A percentile compares a stretch with the other conserved stretches of the same genome.
phyloP scores from a whole-genome alignment of 768 basidiomycete genomes.

The Hysterangium stoloniferum region DNA sequence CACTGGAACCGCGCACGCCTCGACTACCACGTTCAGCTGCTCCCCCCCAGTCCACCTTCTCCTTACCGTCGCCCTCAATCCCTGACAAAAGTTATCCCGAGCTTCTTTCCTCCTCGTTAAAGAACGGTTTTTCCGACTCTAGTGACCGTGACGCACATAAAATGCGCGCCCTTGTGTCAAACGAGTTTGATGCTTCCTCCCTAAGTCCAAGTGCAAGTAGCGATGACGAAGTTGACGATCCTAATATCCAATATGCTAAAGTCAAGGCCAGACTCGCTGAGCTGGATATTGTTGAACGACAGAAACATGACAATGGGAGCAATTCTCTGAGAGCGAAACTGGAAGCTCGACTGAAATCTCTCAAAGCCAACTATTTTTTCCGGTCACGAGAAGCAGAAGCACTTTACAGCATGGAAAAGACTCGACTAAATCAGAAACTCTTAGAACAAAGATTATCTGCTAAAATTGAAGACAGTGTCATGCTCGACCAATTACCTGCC shows the following conservation, averaged over 20 bases:
- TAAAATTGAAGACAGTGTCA: not conserved
- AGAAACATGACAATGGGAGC: conserved; percentile 17
- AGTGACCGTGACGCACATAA: not conserved
- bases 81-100: conserved; percentile 6
- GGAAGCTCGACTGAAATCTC: conserved; percentile 35
- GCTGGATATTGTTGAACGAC: conserved; percentile 30
- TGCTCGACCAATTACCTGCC: not conserved
- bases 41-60: conserved; percentile 6
- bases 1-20: not conserved
- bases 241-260: conserved; percentile 53
- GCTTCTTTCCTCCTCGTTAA: not conserved
- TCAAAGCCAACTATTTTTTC: conserved; percentile 63
- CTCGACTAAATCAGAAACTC: conserved; percentile 34
- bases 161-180: not conserved
- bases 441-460: conserved; percentile 15
- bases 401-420: conserved; percentile 45
- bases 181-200: not conserved
- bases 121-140: not conserved
- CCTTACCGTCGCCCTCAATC: not conserved
- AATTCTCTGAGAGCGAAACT: conserved; percentile 29
- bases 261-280: conserved; percentile 50
- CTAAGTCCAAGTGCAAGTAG: not conserved
- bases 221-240: conserved; percentile 38
- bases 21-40: conserved; percentile 10
- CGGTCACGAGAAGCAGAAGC: conserved; percentile 57